These are phyloP conservation scores for Quercus rubra DNA, from an alignment of 306 rosid species.

Conservation along the genomic window DNA sequence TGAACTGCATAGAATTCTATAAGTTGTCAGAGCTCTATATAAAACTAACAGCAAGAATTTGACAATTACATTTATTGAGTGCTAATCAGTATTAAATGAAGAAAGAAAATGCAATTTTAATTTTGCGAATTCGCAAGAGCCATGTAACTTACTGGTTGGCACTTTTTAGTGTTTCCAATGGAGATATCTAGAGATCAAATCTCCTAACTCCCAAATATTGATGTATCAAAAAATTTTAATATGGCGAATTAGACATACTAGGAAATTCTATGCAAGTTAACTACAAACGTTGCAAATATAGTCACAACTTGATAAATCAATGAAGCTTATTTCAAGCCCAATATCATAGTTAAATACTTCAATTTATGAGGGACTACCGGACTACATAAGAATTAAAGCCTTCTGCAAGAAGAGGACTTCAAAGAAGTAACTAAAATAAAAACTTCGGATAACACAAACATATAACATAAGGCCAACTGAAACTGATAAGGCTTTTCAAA, in stretches of 20 bases:
- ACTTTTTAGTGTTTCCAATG: no score
- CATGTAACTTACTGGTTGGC: no score
- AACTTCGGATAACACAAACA: not conserved
- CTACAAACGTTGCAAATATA: not conserved
- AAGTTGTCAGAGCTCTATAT: no score
- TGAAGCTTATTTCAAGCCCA: not conserved
- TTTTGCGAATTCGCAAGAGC: no score
- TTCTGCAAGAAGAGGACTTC: not conserved
- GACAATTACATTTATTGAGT: no score
- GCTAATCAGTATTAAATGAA: no score
- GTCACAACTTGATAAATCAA: not conserved
- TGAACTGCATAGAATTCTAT: no score
- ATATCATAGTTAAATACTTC: not conserved
- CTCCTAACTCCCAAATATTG: no score
- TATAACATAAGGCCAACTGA: not conserved
- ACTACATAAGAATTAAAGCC: not conserved
- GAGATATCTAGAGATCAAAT: no score
- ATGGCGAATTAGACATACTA: not conserved
- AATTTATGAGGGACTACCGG: not conserved
- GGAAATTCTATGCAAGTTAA: not conserved
- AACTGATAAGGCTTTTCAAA: not conserved
- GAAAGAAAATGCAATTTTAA: not conserved
- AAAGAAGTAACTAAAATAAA: no score
- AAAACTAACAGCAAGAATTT: no score
- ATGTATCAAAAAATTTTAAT: no score